Evolutionary conservation across 495 filamentous ascomycete species (phyloP).

Genomic region (Podospora conica): DNA sequence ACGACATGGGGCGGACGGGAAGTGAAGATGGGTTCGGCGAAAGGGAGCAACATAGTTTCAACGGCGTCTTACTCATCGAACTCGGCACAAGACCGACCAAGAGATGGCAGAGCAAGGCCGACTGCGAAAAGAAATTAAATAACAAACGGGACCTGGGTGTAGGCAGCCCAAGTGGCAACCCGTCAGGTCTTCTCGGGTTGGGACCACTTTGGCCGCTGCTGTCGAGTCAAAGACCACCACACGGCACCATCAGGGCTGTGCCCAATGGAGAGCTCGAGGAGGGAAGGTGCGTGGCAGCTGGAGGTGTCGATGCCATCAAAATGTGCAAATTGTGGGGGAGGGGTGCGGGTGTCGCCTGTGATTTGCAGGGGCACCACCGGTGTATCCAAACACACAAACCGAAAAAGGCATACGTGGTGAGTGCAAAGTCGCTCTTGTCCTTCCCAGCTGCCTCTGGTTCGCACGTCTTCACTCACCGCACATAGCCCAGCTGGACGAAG

Average conservation of each 20-base stretch:
- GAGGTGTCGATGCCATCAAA: neutral
- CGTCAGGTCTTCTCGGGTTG: constrained; percentile 10
- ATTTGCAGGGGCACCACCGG: neutral
- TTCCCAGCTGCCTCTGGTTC: neutral
- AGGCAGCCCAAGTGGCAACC: constrained; percentile 19
- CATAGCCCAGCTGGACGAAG: neutral
- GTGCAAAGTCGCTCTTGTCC: neutral
- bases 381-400: neutral
- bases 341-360: neutral
- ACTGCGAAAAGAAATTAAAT: constrained; percentile 4
- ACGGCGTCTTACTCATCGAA: neutral
- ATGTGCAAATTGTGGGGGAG: neutral
- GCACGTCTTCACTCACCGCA: neutral
- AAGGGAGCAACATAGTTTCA: constrained; percentile 4
- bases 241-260: neutral
- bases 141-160: neutral
- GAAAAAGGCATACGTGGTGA: constrained; percentile 3
- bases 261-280: neutral
- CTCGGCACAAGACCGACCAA: neutral
- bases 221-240: constrained; percentile 12
- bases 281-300: constrained; percentile 10
- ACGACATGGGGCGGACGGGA: neutral
- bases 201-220: neutral
- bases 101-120: neutral
- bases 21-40: neutral